Evolutionary conservation across 2,329 filamentous ascomycete species (phyloP).

Genomic region (Sarocladium brachiariae): DNA sequence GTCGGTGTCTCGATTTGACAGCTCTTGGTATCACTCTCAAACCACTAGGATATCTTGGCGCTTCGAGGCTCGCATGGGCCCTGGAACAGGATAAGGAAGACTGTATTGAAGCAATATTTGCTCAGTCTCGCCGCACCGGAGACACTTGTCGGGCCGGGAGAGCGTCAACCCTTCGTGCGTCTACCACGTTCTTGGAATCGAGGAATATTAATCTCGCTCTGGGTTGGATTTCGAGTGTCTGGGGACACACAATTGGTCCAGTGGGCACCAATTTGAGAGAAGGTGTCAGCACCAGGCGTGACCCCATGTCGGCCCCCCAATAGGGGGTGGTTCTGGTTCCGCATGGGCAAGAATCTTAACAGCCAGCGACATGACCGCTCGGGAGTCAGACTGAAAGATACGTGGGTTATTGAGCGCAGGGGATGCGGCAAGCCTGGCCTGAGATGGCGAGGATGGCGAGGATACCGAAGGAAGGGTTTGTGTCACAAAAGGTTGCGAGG

Average conservation of each 20-base stretch:
- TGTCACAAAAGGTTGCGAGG: not conserved
- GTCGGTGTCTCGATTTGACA: conserved; percentile 7
- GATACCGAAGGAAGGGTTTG: not conserved
- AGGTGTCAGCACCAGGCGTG: not conserved
- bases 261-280: conserved; percentile 5
- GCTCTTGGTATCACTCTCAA: not conserved
- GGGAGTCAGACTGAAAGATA: conserved; percentile 4
- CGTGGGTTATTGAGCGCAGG: no score
- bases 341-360: no score
- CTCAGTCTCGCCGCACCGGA: no score
- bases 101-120: no score
- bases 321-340: no score
- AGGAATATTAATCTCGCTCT: not conserved
- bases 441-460: not conserved
- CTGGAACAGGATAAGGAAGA: no score
- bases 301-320: not conserved
- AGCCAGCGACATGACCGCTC: no score
- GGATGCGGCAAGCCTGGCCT: no score
- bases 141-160: no score
- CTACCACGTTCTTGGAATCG: no score
- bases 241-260: conserved; percentile 1
- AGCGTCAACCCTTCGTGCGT: no score
- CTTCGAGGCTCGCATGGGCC: no score
- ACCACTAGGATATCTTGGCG: not conserved
- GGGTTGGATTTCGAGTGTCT: not conserved